phyloP scores from a whole-genome alignment of 257 asterid genomes.

The Solanum clarkiae region DNA sequence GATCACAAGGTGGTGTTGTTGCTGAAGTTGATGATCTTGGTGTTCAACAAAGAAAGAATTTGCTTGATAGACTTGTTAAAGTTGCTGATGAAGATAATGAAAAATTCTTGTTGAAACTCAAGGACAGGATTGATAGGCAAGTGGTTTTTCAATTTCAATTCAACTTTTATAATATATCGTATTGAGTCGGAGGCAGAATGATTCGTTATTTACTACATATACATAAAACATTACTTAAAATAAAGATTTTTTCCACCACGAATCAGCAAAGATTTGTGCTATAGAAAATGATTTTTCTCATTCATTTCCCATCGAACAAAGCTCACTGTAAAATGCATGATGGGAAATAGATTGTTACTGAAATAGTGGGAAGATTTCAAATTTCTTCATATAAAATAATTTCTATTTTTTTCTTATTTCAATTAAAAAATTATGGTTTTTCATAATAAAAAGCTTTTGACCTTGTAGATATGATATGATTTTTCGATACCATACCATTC shows the following conservation, averaged over 20 bases:
- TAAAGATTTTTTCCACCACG: no score
- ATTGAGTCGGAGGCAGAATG: background rate
- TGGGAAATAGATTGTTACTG: no score
- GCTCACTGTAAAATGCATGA: no score
- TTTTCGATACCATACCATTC: background rate
- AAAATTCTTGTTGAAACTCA: constrained; percentile 48
- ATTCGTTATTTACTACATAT: background rate
- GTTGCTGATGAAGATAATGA: constrained; percentile 51
- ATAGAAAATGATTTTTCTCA: no score
- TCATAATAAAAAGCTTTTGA: no score
- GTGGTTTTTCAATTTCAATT: background rate
- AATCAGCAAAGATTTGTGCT: no score
- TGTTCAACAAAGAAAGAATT: constrained; percentile 19
- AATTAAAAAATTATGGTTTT: no score
- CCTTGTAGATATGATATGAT: background rate
- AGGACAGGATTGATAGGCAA: constrained; percentile 52
- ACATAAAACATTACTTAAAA: no score
- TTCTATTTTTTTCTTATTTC: no score
- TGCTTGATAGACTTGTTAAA: constrained; percentile 38
- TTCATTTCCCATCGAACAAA: no score
- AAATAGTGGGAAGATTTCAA: no score
- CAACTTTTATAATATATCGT: background rate
- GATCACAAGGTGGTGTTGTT: constrained; percentile 40
- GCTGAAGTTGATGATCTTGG: constrained; percentile 40
- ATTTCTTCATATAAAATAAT: no score